Base-by-base conservation (phyloP, 169 alveolate genomes). In the Toxoplasma gondii region DNA sequence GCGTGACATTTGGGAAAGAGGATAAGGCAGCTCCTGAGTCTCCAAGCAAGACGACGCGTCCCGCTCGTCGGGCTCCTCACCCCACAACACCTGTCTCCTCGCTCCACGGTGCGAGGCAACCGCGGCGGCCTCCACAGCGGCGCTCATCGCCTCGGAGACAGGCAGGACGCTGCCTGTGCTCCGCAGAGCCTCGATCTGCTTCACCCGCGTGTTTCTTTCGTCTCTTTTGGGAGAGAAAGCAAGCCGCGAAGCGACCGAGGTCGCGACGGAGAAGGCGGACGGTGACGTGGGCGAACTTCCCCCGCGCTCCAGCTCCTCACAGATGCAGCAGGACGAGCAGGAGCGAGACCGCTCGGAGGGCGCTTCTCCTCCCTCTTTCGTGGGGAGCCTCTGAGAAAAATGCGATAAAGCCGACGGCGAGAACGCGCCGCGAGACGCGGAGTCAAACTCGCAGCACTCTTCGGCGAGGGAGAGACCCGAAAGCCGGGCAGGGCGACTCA, bases 141-240 rank as follows among this genome's bases (percentile, higher is more conserved):
- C 90, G 36, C 31, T 7, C 69, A 2, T 31, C 16, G 90, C 90
- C 67, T 12, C 90, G 36, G 90, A 82, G 24, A 82, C 44, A 4
- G 90, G 90, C n/a, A 82, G n/a, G 64, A 82, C 90, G 67, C 67
- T 82, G 90, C 90, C 90, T 2, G 90, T 39, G 67, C 90, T 82
- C 38, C 38, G 4, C 64, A 82, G 29, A 4, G 36, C 90, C 1
- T 82, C 69, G 34, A 82, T 36, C 12, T 82, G 58, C 41, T 82
- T 82, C 67, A 41, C 90, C 24, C 90, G 53, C 39, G 41, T 29
- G 90, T 36, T 82, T 41, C 90, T 64, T 16, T 41, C 69, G 39
- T 82, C 90, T 19, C 67, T 10, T 43, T 36, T 38, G 22, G 90
- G 90, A 22, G 41, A 24, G 29, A 82, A 82, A 5, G 90, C 44